phyloP scores from a whole-genome alignment of 495 filamentous ascomycete species.

The Neurospora sp. region DNA sequence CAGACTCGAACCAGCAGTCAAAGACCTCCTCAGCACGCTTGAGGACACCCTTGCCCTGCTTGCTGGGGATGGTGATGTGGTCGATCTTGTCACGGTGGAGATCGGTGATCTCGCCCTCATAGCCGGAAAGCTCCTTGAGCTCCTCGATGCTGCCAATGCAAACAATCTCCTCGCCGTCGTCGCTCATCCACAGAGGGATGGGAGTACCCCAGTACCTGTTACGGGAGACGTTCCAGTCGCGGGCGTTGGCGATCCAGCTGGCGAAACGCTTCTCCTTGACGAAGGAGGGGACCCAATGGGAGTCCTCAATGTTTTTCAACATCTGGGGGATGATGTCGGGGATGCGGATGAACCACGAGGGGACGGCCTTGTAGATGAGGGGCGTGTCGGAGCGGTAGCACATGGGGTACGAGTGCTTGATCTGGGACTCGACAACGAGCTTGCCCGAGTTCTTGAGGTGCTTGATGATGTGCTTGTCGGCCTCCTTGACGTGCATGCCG shows the following conservation, averaged over 20 bases:
- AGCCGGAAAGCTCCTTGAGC: slow-evolving; percentile 79
- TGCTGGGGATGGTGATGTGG: slow-evolving; percentile 90
- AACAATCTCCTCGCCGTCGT: slow-evolving; percentile 76
- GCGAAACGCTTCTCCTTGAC: slow-evolving; percentile 89
- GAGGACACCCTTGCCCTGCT: slow-evolving; percentile 76
- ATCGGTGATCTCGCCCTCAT: slow-evolving; percentile 75
- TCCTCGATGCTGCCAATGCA: slow-evolving; percentile 82
- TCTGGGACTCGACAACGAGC: slow-evolving; percentile 77
- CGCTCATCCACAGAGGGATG: slow-evolving; percentile 87
- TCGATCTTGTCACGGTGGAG: slow-evolving; percentile 94
- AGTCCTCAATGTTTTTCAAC: slow-evolving; percentile 78
- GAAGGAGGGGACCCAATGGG: slow-evolving; percentile 88
- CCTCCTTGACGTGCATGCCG: slow-evolving; percentile 86
- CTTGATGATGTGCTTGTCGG: slow-evolving; percentile 92
- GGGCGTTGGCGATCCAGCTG: slow-evolving; percentile 56
- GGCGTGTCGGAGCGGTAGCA: slow-evolving; percentile 95
- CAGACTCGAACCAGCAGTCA: slow-evolving; percentile 86
- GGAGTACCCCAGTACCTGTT: slow-evolving; percentile 98
- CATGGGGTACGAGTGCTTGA: slow-evolving; percentile 91
- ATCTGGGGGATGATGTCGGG: slow-evolving; percentile 77
- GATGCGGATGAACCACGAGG: slow-evolving; percentile 92
- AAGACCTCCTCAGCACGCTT: slow-evolving; percentile 85
- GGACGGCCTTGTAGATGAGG: slow-evolving; percentile 87
- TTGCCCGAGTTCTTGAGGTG: slow-evolving; percentile 71
- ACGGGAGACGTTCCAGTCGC: slow-evolving; percentile 93